A percentile compares a stretch with the other conserved stretches of the same genome.
These are phyloP conservation scores for Vararia minispora DNA, from an alignment of 768 basidiomycete genomes.

Conservation along the genomic window DNA sequence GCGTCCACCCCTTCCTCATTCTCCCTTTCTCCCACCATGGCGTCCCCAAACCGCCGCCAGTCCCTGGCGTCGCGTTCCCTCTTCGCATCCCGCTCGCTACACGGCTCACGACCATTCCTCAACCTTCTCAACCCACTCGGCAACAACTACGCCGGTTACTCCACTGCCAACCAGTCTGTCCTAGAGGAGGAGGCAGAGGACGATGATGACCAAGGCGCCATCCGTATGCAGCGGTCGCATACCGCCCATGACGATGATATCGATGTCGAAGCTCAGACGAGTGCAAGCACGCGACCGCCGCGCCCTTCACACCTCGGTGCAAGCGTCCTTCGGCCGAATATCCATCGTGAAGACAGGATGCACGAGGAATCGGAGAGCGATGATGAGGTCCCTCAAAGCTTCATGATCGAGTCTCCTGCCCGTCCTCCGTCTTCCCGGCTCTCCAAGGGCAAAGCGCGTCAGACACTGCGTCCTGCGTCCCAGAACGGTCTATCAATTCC, in stretches of 20 bases:
- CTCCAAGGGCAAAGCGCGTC: constrained; percentile 28
- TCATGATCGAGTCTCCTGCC: constrained; percentile 65
- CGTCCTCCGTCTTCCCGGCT: constrained; percentile 15
- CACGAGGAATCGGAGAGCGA: constrained; percentile 58
- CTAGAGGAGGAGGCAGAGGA: constrained; percentile 64
- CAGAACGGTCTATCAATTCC: constrained; percentile 3
- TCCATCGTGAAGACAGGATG: constrained; percentile 51
- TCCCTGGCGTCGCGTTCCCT: constrained; percentile 12
- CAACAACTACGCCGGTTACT: constrained; percentile 63
- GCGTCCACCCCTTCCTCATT: too few species aligned
- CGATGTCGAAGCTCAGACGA: constrained; percentile 48
- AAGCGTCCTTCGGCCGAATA: constrained; percentile 55
- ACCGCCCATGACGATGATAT: constrained; percentile 35
- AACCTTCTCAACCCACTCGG: constrained; percentile 77
- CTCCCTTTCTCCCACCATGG: constrained; percentile 7
- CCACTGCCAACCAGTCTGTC: constrained; percentile 59
- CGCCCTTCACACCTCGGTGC: constrained; percentile 45
- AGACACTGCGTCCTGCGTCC: constrained; percentile 4
- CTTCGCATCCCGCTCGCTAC: constrained; percentile 15
- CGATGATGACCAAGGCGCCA: constrained; percentile 26
- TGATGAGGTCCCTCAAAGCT: constrained; percentile 77
- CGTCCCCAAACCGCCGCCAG: constrained; percentile 16
- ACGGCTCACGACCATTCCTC: constrained; percentile 63
- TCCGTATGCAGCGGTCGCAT: too few species aligned
- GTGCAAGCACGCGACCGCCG: constrained; percentile 20